phyloP scores from a whole-genome alignment of 768 basidiomycete species.

The Clavaria fumosa region DNA sequence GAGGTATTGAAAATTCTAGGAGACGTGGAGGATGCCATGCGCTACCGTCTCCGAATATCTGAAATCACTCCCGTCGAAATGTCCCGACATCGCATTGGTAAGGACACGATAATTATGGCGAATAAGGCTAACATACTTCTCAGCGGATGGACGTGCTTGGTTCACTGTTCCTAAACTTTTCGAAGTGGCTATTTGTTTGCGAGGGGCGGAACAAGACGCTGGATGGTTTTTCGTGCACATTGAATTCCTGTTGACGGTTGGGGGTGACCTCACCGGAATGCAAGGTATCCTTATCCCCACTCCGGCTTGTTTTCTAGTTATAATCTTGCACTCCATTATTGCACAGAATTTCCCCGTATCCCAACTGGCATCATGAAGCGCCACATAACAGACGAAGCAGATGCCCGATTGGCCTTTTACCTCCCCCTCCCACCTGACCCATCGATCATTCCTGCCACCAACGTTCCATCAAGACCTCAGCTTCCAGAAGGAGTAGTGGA shows the following conservation, averaged over 20 bases:
- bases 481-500: conserved; percentile 53
- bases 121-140: no score
- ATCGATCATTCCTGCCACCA: conserved; percentile 24
- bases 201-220: conserved; percentile 50
- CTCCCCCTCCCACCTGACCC: conserved; percentile 31
- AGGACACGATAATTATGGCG: no score
- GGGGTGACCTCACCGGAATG: conserved; percentile 55
- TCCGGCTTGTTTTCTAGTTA: no score
- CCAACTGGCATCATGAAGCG: conserved; percentile 48
- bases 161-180: conserved; percentile 65
- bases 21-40: conserved; percentile 65
- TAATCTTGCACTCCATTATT: not conserved
- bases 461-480: conserved; percentile 31
- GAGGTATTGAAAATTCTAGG: conserved; percentile 49
- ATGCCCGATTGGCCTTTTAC: conserved; percentile 51
- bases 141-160: conserved; percentile 64
- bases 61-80: conserved; percentile 78
- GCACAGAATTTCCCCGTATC: conserved; percentile 54
- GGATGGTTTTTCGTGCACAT: conserved; percentile 80
- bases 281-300: conserved; percentile 42
- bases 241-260: conserved; percentile 57
- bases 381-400: conserved; percentile 59
- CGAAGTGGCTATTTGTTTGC: conserved; percentile 56
- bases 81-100: conserved; percentile 54
- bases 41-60: conserved; percentile 59